Evolutionary conservation across 1,284 basidiomycete species (phyloP).

Genomic region (Moniliophthora roreri): DNA sequence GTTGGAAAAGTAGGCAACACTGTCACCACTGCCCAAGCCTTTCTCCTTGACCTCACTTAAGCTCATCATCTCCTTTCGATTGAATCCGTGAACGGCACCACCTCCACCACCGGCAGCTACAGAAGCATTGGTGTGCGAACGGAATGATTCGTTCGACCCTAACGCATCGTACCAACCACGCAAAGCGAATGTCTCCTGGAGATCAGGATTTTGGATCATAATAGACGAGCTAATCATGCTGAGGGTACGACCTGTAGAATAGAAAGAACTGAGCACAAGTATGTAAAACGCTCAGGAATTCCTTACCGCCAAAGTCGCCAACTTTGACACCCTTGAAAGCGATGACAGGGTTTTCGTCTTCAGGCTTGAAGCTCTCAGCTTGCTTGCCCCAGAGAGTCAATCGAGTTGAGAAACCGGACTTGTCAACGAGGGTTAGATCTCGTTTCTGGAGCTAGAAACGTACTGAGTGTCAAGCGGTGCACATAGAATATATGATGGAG

Average conservation of each 20-base stretch:
- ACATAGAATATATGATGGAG: conserved; percentile 2
- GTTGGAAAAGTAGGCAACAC: conserved; percentile 80
- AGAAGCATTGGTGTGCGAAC: conserved; percentile 60
- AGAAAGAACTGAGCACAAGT: conserved; percentile 17
- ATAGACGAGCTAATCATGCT: conserved; percentile 56
- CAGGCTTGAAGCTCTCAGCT: conserved; percentile 77
- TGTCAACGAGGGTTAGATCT: conserved; percentile 88
- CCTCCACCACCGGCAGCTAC: conserved; percentile 32
- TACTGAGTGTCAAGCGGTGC: conserved; percentile 11
- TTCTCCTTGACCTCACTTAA: conserved; percentile 84
- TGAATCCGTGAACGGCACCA: conserved; percentile 49
- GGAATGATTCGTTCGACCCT: conserved; percentile 66
- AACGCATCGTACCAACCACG: conserved; percentile 90
- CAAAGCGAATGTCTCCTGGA: conserved; percentile 81
- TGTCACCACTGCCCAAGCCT: conserved; percentile 78
- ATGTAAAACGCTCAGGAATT: too few relatives aligned
- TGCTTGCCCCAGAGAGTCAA: conserved; percentile 97
- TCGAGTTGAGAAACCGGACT: conserved; percentile 77
- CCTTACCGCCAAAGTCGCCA: conserved; percentile 86
- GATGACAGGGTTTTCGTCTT: conserved; percentile 63
- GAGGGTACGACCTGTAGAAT: conserved; percentile 66
- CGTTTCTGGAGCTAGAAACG: conserved; percentile 74
- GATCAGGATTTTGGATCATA: conserved; percentile 87
- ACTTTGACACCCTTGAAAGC: conserved; percentile 97
- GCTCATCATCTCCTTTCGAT: conserved; percentile 71